A percentile compares a stretch with the other conserved stretches of the same genome.
phyloP scores from a whole-genome alignment of 768 basidiomycete species.

The Suillus hirtellus region DNA sequence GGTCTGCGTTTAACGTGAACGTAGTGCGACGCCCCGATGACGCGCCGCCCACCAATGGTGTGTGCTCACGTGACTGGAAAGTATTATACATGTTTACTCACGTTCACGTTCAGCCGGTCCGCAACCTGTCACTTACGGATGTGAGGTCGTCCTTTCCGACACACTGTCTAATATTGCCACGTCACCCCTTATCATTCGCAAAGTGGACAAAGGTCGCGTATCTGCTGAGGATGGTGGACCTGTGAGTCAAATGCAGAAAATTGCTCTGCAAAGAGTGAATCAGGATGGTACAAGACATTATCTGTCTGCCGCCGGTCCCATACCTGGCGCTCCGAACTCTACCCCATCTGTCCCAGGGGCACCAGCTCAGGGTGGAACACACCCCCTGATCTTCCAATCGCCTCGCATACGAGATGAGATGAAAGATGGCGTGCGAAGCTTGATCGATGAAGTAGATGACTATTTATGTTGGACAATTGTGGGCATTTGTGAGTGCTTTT shows the following conservation, averaged over 20 bases:
- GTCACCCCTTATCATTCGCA: slow-evolving; percentile 83
- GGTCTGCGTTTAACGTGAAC: slow-evolving; percentile 95
- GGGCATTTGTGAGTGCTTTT: slow-evolving; percentile 74
- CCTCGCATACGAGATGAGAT: slow-evolving; percentile 82
- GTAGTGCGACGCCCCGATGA: slow-evolving; percentile 77
- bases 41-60: slow-evolving; percentile 59
- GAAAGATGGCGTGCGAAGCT: slow-evolving; percentile 71
- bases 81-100: slow-evolving; percentile 39
- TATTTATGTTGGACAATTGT: slow-evolving; percentile 96
- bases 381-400: slow-evolving; percentile 75
- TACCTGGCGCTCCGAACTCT: slow-evolving; percentile 72
- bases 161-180: slow-evolving; percentile 84
- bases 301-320: slow-evolving; percentile 83
- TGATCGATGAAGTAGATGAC: slow-evolving; percentile 91
- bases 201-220: slow-evolving; percentile 89
- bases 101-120: slow-evolving; percentile 57
- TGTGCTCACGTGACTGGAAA: slow-evolving; percentile 54
- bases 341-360: slow-evolving; percentile 74
- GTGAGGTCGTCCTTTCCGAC: slow-evolving; percentile 84
- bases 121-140: slow-evolving; percentile 89
- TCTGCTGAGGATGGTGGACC: slow-evolving; percentile 89
- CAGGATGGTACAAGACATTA: slow-evolving; percentile 84
- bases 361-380: slow-evolving; percentile 75
- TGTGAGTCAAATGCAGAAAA: slow-evolving; percentile 96
- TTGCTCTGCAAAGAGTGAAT: slow-evolving; percentile 84